Evolutionary conservation across 768 basidiomycete species (phyloP).

Genomic region (Kondoa malvinella): DNA sequence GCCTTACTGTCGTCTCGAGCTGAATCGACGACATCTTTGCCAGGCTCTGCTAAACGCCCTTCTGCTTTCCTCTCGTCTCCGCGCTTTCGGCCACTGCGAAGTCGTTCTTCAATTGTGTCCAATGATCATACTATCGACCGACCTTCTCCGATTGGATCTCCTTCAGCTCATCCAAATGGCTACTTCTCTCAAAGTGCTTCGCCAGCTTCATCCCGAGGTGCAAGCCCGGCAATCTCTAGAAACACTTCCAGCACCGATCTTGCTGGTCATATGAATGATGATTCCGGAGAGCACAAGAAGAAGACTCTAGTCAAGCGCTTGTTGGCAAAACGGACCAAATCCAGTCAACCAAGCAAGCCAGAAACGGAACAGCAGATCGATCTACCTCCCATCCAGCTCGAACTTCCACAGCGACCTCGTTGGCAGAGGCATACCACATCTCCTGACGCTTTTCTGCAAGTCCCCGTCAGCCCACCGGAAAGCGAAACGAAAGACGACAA

Average conservation of each 20-base stretch:
- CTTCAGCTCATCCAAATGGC: not conserved
- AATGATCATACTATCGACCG: not conserved
- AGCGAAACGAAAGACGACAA: not conserved
- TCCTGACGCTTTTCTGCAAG: not conserved
- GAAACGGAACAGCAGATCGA: not conserved
- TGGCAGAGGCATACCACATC: not conserved
- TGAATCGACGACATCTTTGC: not conserved
- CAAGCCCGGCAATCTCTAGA: not conserved
- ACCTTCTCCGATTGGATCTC: not conserved
- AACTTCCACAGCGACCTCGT: not conserved
- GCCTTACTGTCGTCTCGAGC: too few species aligned
- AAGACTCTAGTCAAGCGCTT: not conserved
- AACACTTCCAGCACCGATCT: not conserved
- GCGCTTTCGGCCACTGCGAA: not conserved
- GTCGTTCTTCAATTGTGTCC: not conserved
- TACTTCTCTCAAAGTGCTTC: not conserved
- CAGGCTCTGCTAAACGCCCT: not conserved
- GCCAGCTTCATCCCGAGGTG: not conserved
- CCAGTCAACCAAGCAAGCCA: not conserved
- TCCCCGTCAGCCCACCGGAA: not conserved
- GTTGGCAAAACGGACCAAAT: not conserved
- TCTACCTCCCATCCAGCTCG: not conserved
- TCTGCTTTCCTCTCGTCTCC: not conserved
- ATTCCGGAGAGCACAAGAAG: not conserved
- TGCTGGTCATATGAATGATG: not conserved